Conservation (phyloP, 257 asterid species). For the Oldenlandia corymbosa region DNA sequence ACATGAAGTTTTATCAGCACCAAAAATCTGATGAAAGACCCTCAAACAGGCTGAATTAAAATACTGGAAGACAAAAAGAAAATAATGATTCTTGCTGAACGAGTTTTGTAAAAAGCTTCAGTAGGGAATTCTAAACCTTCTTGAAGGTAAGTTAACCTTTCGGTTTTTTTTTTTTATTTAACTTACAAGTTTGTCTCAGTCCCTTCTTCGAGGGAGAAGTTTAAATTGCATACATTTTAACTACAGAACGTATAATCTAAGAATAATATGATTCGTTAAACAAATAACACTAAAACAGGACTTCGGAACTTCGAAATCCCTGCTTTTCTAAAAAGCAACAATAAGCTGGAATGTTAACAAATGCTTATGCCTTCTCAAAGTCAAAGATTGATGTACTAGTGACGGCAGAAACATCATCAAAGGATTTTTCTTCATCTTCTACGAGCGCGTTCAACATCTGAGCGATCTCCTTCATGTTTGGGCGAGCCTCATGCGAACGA, state of each 20-base stretch:
- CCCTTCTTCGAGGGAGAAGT: neutral
- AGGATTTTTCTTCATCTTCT: conserved; percentile 69
- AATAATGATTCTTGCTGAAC: too few species aligned
- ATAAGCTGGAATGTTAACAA: too few species aligned
- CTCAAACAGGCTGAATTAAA: neutral
- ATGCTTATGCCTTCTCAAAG: neutral
- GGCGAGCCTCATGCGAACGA: conserved; percentile 37
- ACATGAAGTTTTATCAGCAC: neutral
- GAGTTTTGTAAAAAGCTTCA: too few species aligned
- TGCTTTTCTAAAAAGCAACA: too few species aligned
- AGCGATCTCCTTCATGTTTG: conserved; percentile 52
- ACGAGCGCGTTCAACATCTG: conserved; percentile 29
- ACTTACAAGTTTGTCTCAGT: neutral
- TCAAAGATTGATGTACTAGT: conserved; percentile 16
- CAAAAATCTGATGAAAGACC: neutral
- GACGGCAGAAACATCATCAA: conserved; percentile 48
- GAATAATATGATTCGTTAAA: neutral
- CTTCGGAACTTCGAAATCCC: neutral
- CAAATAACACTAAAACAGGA: neutral
- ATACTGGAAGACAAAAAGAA: neutral
- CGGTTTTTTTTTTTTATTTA: neutral
- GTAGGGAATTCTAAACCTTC: neutral
- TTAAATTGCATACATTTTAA: neutral
- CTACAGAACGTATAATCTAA: neutral
- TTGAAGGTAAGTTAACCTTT: neutral